Percentiles rank a stretch among this genome's conserved stretches.
These are phyloP conservation scores for Lenzites betulinus DNA, from an alignment of 768 basidiomycete species.

Conservation along the genomic window DNA sequence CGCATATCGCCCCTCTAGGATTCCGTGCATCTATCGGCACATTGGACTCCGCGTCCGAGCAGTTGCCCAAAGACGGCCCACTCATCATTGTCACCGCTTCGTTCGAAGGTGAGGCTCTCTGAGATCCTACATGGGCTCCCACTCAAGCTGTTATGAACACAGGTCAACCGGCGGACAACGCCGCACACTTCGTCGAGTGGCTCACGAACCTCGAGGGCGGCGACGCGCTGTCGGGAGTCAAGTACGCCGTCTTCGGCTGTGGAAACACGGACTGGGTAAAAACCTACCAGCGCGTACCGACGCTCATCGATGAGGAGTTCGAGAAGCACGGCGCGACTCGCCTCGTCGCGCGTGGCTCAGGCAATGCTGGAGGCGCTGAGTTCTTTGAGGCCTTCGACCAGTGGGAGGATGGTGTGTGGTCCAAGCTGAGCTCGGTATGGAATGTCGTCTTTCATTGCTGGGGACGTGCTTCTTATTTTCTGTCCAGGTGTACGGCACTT, in stretches of 20 bases:
- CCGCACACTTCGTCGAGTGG: slow-evolving; percentile 45
- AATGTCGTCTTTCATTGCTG: not conserved
- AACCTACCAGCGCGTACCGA: slow-evolving; percentile 50
- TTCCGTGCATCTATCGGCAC: slow-evolving; percentile 42
- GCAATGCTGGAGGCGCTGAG: slow-evolving; percentile 41
- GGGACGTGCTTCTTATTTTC: not conserved
- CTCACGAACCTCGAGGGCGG: slow-evolving; percentile 34
- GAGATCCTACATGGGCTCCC: not conserved
- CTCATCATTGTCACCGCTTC: slow-evolving; percentile 48
- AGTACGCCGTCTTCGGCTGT: slow-evolving; percentile 51
- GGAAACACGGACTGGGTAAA: slow-evolving; percentile 51
- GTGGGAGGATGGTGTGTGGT: slow-evolving; percentile 44
- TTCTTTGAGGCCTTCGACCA: slow-evolving; percentile 49
- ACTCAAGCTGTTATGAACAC: not conserved
- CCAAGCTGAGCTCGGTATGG: slow-evolving; percentile 35
- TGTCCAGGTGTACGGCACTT: slow-evolving; percentile 34
- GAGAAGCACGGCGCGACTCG: slow-evolving; percentile 37
- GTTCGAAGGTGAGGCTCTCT: slow-evolving; percentile 39
- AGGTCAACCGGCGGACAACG: slow-evolving; percentile 53
- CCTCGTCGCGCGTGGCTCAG: slow-evolving; percentile 41
- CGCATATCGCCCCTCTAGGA: slow-evolving; percentile 28
- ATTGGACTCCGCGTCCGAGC: slow-evolving; percentile 40
- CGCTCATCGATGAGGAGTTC: slow-evolving; percentile 39
- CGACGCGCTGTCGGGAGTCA: slow-evolving; percentile 32
- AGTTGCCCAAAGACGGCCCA: slow-evolving; percentile 45